Conservation (phyloP, 257 asterid species). For the Ajuga chamaepitys region DNA sequence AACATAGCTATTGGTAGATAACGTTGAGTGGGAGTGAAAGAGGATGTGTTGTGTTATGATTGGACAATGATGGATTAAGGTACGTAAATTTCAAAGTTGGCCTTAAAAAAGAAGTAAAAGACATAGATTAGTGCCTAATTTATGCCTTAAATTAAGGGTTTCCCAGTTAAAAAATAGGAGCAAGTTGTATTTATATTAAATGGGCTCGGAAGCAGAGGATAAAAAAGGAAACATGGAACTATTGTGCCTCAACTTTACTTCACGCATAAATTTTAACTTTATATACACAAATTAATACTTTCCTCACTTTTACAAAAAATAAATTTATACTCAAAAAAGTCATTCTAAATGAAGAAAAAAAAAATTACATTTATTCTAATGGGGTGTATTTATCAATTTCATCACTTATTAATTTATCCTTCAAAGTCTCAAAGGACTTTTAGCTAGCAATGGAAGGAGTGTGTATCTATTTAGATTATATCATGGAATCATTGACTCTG, state of each 20-base stretch:
- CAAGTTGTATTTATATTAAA: not conserved
- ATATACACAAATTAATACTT: too few relatives aligned
- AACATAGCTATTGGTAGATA: not conserved
- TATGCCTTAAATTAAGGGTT: constrained; percentile 44
- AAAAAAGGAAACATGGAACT: constrained; percentile 46
- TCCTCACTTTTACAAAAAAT: too few relatives aligned
- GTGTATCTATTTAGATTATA: too few relatives aligned
- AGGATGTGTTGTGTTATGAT: not conserved
- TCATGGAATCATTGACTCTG: too few relatives aligned
- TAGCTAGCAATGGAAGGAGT: too few relatives aligned
- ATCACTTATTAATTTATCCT: too few relatives aligned
- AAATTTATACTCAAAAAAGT: too few relatives aligned
- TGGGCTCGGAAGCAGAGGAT: constrained; percentile 1
- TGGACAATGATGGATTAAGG: constrained; percentile 16
- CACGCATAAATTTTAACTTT: not conserved
- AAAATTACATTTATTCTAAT: too few relatives aligned
- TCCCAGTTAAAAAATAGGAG: constrained; percentile 17
- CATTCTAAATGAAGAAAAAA: too few relatives aligned
- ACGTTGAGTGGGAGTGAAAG: not conserved
- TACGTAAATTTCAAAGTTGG: not conserved
- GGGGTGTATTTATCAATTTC: too few relatives aligned
- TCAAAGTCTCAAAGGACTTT: too few relatives aligned
- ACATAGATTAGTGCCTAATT: constrained; percentile 22
- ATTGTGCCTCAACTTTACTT: constrained; percentile 5
- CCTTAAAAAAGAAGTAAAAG: constrained; percentile 12